phyloP scores from a whole-genome alignment of 2,329 filamentous ascomycete genomes.

The Zymoseptoria pseudotritici region DNA sequence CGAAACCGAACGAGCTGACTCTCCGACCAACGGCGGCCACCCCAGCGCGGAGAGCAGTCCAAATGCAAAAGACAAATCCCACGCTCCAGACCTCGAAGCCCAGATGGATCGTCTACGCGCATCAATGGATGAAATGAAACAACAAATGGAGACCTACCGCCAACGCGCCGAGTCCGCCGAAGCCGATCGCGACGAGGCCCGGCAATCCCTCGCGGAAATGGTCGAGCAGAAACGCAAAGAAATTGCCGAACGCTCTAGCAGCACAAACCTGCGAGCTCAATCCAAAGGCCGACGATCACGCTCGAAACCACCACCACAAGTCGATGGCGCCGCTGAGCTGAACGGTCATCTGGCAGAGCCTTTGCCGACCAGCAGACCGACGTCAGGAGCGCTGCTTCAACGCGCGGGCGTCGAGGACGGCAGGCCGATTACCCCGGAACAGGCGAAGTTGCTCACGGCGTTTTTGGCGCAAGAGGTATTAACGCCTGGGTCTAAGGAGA shows the following conservation, averaged over 20 bases:
- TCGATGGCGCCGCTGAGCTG: constrained; percentile 7
- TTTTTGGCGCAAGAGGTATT: constrained; percentile 26
- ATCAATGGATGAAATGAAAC: constrained; percentile 74
- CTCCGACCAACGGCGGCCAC: constrained; percentile 13
- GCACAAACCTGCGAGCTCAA: constrained; percentile 6
- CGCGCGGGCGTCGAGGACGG: constrained; percentile 27
- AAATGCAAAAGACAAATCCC: constrained; percentile 12
- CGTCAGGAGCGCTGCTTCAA: constrained; percentile 22
- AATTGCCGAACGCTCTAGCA: constrained; percentile 40
- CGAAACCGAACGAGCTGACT: constrained; percentile 33
- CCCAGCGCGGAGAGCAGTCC: constrained; percentile 12
- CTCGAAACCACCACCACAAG: constrained; percentile 10
- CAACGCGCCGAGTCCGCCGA: constrained; percentile 72
- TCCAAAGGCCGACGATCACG: constrained; percentile 9
- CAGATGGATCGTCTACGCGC: constrained; percentile 68
- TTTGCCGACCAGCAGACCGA: constrained; percentile 16
- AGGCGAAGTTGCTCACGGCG: constrained; percentile 25
- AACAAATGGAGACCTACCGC: constrained; percentile 71
- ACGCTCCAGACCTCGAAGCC: constrained; percentile 50
- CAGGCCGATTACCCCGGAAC: constrained; percentile 28
- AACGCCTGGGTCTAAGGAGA: constrained; percentile 8
- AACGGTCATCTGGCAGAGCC: constrained; percentile 23
- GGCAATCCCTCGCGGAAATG: constrained; percentile 78
- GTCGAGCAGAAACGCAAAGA: constrained; percentile 70
- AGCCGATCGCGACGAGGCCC: constrained; percentile 62